Base-by-base conservation (phyloP, 2,329 filamentous ascomycete genomes). In the Penicillium rolfsii region DNA sequence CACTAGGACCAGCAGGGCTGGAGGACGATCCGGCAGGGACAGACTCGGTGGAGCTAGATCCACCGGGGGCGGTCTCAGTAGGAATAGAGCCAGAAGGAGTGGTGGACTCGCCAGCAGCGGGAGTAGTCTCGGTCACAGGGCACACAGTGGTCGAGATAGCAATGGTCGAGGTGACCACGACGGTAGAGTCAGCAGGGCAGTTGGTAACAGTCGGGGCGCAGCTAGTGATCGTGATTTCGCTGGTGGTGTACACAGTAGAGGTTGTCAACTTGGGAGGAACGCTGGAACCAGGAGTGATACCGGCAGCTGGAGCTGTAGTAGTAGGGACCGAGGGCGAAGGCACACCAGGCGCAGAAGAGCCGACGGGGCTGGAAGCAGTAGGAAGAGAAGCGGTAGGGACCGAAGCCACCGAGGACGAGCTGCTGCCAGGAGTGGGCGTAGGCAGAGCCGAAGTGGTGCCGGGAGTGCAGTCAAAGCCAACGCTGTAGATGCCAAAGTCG, bases 61-160 rank as follows among this genome's bases (percentile, higher is more conserved):
- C 57, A 59, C 19, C 41, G 16, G 57, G 40, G 11, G 52, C 58
- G 12, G 33, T 35, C 33, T 35, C 33, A 35, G 33, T 35, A 12
- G 49, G 49, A 52, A 45, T 56, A 52, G 59, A 52, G 2, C 30
- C 57, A 59, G 28, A 43, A 22, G 57, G 40, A 14, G 55, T 61
- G 11, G 55, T 61, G 2, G 41, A 36, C 35, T 60, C 54, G 1
- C 58, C 52, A 43, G n/a, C n/a, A 45, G 43, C 48, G 5, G 60
- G 24, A 8, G 60, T 38, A 22, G 66, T 75, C 63, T 79, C 67
- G 8, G 75, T 77, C 35, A 77, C 74, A 38, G 79, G 85, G 82
- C 85, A 87, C 72, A 87, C 72, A 38, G 86, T 88, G 67, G 87
- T 88, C 55, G 82, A 84, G 50, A 87, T 69, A 50, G 85, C 76